phyloP scores from a whole-genome alignment of 1,284 basidiomycete genomes.

The Cryptococcus maquisensis region DNA sequence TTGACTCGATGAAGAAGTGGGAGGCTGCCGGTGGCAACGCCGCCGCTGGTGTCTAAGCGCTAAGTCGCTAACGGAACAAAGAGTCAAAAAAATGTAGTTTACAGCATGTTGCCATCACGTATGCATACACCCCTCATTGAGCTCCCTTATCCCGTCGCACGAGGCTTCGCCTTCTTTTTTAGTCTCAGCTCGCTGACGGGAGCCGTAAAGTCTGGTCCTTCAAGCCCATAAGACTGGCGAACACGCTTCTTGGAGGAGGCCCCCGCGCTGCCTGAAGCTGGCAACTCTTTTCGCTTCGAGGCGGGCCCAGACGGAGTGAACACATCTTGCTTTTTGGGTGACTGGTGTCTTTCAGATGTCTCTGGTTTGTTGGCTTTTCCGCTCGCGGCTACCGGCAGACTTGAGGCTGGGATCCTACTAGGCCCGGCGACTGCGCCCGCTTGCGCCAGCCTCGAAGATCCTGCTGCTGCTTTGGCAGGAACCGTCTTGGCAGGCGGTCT shows the following conservation, averaged over 20 bases:
- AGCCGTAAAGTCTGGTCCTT: background rate
- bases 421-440: too few species aligned
- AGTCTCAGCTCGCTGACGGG: background rate
- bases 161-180: background rate
- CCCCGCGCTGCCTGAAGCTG: too few species aligned
- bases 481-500: background rate
- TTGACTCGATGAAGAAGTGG: slow-evolving; percentile 54
- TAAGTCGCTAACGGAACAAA: background rate
- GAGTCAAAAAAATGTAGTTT: background rate
- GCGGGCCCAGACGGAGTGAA: too few species aligned
- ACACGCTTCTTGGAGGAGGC: background rate
- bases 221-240: background rate
- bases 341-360: too few species aligned
- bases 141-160: background rate
- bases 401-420: too few species aligned
- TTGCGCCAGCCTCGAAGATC: background rate
- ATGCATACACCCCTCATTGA: background rate
- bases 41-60: slow-evolving; percentile 28
- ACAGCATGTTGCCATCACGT: background rate
- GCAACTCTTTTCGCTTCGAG: background rate
- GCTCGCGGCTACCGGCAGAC: too few species aligned
- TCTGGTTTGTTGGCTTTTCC: too few species aligned
- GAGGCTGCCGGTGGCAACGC: slow-evolving; percentile 47
- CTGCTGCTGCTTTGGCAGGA: background rate
- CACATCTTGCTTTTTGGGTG: too few species aligned